Conservation (phyloP, 768 basidiomycete genomes). For the Lentinula lateritia region DNA sequence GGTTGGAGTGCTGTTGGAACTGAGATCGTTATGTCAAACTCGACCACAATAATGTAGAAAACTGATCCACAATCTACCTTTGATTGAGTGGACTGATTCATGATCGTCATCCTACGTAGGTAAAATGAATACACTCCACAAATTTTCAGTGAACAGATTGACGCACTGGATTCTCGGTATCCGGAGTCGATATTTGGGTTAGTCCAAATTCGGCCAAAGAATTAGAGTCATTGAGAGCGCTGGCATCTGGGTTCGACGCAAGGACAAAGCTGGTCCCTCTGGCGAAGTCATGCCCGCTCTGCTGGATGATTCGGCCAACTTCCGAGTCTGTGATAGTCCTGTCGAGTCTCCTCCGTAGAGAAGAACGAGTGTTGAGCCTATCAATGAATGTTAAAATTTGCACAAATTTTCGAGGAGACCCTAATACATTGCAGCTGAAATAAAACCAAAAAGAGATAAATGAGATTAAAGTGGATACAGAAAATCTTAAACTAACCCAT, state of each 20-base stretch:
- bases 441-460: not conserved
- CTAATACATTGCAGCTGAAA: not conserved
- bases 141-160: not conserved
- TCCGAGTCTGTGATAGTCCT: slow-evolving; percentile 3
- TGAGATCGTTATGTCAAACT: not conserved
- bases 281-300: not conserved
- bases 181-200: not conserved
- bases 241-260: not conserved
- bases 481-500: not conserved
- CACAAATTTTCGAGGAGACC: not conserved
- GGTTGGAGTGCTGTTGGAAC: not conserved
- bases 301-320: not conserved
- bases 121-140: not conserved
- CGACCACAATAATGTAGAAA: not conserved
- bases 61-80: not conserved
- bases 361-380: slow-evolving; percentile 2
- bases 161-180: not conserved
- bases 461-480: not conserved
- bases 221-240: not conserved
- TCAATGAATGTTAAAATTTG: not conserved
- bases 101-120: not conserved
- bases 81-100: not conserved
- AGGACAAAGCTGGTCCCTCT: not conserved
- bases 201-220: not conserved
- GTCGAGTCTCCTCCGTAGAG: not conserved